Evolutionary conservation across 2,329 filamentous ascomycete species (phyloP).

Genomic region (Monilinia polystroma): DNA sequence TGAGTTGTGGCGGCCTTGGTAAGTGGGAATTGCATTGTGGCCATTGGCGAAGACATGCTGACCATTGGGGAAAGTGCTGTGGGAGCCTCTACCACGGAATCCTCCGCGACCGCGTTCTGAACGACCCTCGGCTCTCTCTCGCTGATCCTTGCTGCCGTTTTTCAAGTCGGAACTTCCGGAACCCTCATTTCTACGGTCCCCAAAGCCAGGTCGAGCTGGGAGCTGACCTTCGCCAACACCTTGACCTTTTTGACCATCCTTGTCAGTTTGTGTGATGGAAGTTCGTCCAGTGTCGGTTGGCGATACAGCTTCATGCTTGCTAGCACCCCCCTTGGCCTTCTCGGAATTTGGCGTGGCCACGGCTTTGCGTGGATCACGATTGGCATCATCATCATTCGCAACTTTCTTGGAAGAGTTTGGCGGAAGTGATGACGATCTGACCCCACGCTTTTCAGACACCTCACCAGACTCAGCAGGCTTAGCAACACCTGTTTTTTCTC

Average conservation of each 20-base stretch:
- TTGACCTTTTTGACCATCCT: slow-evolving; percentile 30
- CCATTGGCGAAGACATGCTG: slow-evolving; percentile 45
- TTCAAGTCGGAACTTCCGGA: slow-evolving; percentile 29
- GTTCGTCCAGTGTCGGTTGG: slow-evolving; percentile 38
- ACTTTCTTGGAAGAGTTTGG: slow-evolving; percentile 35
- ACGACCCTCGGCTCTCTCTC: slow-evolving; percentile 43
- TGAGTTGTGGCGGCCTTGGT: slow-evolving; percentile 34
- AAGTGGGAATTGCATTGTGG: slow-evolving; percentile 39
- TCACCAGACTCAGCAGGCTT: slow-evolving; percentile 23
- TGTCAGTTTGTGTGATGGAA: slow-evolving; percentile 40
- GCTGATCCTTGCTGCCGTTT: slow-evolving; percentile 34
- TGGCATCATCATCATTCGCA: slow-evolving; percentile 29
- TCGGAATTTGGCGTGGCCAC: slow-evolving; percentile 30
- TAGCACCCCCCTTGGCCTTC: slow-evolving; percentile 31
- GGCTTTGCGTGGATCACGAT: slow-evolving; percentile 35
- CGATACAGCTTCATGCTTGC: slow-evolving; percentile 32
- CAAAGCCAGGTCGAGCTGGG: slow-evolving; percentile 29
- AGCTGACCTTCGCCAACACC: slow-evolving; percentile 32
- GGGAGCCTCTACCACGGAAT: slow-evolving; percentile 46
- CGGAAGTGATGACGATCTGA: slow-evolving; percentile 38
- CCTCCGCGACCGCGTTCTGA: slow-evolving; percentile 47
- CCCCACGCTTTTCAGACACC: slow-evolving; percentile 32
- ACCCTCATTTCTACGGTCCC: slow-evolving; percentile 39
- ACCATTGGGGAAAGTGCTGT: slow-evolving; percentile 40
- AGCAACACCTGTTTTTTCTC: slow-evolving; percentile 34